Evolutionary conservation across 1,284 basidiomycete genomes (phyloP), one percentile per base, ranked within the genome.

Genomic region (Tilletiopsis washingtonensis): DNA sequence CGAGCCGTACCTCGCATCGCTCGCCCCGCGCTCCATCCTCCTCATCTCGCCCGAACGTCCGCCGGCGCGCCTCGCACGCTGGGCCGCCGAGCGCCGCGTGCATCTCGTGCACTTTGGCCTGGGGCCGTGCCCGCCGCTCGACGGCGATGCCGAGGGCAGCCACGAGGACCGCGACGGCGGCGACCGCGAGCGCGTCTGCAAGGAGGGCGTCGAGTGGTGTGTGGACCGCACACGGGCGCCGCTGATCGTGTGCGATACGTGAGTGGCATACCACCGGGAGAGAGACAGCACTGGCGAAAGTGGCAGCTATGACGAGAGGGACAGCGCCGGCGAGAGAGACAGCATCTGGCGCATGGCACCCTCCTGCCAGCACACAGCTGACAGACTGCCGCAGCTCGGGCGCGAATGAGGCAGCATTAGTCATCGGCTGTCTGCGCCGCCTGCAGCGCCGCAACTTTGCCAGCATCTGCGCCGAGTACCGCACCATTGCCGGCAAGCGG

Each of bases 361-460:
- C n/a, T n/a, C n/a, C n/a, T n/a, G n/a, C n/a, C n/a, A n/a, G n/a
- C n/a, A n/a, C n/a, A n/a, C n/a, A n/a, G n/a, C n/a, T 42, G 17
- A 29, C 15, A 34, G 17, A 24, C 43, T 26, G 11, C 27, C 12
- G 9, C 49, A 60, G 55, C 15, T 54, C 64, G 0, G 69, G 69
- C 0, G 65, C 70, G 11, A 68, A 67, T 43, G 69, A 72, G 43
- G 62, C 64, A 1, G 68, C 67, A 4, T 56, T 67, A 0, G 55
- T 71, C 6, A 52, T 71, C 0, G 69, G 62, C 12, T 72, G 69
- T 37, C 45, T 72, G 2, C 50, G 69, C 34, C 68, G 68, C 25
- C 57, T 72, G 25, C 64, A 69, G 42, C 32, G 66, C 5, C 67
- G 67, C 62, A 71, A 72, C 51, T 66, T 72, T 24, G 61, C 62